These are phyloP conservation scores for Colletotrichum shisoi DNA, from an alignment of 2,329 filamentous ascomycete species.

Conservation along the genomic window DNA sequence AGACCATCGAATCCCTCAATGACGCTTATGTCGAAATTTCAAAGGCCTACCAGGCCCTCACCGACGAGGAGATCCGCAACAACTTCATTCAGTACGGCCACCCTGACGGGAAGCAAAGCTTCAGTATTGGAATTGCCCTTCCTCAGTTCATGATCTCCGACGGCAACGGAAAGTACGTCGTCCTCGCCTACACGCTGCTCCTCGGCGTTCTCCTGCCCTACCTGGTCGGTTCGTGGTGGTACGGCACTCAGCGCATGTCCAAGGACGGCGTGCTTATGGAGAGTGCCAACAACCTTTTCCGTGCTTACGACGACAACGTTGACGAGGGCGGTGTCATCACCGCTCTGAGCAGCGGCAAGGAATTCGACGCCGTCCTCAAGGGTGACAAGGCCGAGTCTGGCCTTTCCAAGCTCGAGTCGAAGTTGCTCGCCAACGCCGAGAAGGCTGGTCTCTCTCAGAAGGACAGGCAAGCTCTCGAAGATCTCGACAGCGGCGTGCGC, in stretches of 20 bases:
- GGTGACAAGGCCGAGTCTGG: conserved; percentile 82
- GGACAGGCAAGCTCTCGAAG: conserved; percentile 78
- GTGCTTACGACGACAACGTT: conserved; percentile 86
- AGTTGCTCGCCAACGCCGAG: conserved; percentile 65
- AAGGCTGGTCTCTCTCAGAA: conserved; percentile 71
- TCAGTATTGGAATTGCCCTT: conserved; percentile 95
- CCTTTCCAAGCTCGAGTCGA: conserved; percentile 83
- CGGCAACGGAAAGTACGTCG: conserved; percentile 93
- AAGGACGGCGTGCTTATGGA: conserved; percentile 93
- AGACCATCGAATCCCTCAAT: conserved; percentile 85
- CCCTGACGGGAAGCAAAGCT: conserved; percentile 97
- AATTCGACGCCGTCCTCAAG: conserved; percentile 79
- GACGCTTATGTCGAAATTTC: conserved; percentile 91
- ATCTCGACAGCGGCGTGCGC: conserved; percentile 79
- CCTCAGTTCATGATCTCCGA: conserved; percentile 92
- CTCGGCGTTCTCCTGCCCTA: conserved; percentile 92
- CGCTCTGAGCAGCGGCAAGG: conserved; percentile 83
- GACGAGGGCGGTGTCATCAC: conserved; percentile 80
- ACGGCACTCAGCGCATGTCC: conserved; percentile 90
- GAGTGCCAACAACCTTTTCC: conserved; percentile 93
- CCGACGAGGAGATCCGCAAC: conserved; percentile 95
- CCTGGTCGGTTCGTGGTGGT: conserved; percentile 97
- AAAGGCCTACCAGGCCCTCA: conserved; percentile 97
- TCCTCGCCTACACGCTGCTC: conserved; percentile 86
- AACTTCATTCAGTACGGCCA: conserved; percentile 97